Evolutionary conservation across 306 rosid species (phyloP).

Genomic region (Cicer bijugum): DNA sequence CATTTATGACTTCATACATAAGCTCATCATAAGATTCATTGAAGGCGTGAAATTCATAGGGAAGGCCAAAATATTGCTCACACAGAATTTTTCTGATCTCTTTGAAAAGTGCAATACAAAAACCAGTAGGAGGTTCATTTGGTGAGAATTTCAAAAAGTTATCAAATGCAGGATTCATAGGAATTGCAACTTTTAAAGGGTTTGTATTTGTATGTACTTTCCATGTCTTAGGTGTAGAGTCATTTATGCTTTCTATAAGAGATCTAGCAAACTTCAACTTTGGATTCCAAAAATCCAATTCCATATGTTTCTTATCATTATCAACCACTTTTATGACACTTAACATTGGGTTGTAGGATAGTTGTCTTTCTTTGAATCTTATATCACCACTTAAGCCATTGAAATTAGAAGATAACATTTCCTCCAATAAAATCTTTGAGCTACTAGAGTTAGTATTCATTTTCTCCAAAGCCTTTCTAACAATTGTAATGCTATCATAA

Average conservation of each 20-base stretch:
- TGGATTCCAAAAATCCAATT: conserved; percentile 58
- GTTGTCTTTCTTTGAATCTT: conserved; percentile 50
- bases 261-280: conserved; percentile 41
- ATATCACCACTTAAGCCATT: conserved; percentile 62
- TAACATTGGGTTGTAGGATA: conserved; percentile 40
- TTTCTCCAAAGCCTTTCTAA: conserved; percentile 53
- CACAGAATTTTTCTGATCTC: conserved; percentile 23
- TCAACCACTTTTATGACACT: conserved; percentile 57
- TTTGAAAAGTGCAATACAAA: conserved; percentile 53
- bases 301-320: conserved; percentile 34
- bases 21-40: conserved; percentile 42
- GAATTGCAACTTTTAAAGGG: conserved; percentile 59
- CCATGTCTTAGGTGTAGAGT: conserved; percentile 58
- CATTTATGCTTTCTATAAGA: conserved; percentile 33
- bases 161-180: conserved; percentile 48
- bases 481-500: conserved; percentile 54
- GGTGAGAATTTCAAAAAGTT: conserved; percentile 50
- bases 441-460: conserved; percentile 29
- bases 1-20: conserved; percentile 39
- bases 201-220: conserved; percentile 44
- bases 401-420: conserved; percentile 48
- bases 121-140: conserved; percentile 48
- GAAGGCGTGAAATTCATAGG: conserved; percentile 33
- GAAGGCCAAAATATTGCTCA: conserved; percentile 46
- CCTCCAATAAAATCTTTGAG: conserved; percentile 38